These are phyloP conservation scores for Pseudocercospora cruenta DNA, from an alignment of 2,329 filamentous ascomycete genomes.

Conservation along the genomic window DNA sequence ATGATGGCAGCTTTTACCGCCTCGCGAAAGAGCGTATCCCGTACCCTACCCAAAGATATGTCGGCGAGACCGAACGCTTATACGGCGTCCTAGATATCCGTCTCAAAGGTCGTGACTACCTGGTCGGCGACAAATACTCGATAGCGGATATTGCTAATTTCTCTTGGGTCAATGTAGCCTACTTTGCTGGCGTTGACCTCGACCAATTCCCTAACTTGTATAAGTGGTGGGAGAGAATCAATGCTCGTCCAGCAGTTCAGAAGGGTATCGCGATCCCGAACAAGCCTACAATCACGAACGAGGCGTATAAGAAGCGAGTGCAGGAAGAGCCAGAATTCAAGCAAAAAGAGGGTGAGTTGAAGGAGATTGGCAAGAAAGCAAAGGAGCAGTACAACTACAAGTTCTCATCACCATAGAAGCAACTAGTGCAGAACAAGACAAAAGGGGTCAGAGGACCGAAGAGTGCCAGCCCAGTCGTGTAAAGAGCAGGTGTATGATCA, in stretches of 20 bases:
- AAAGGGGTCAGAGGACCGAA: no score
- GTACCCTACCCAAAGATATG: slow-evolving; percentile 51
- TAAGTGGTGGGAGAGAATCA: slow-evolving; percentile 50
- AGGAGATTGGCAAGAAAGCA: slow-evolving; percentile 43
- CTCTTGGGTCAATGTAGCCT: slow-evolving; percentile 48
- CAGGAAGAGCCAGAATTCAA: slow-evolving; percentile 54
- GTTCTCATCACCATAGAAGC: slow-evolving; percentile 36
- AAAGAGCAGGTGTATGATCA: not conserved
- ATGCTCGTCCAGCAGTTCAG: slow-evolving; percentile 47
- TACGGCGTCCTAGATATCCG: slow-evolving; percentile 50
- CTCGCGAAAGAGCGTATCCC: slow-evolving; percentile 49
- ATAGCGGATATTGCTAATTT: slow-evolving; percentile 53
- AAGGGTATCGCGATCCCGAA: slow-evolving; percentile 44
- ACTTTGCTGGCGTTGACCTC: slow-evolving; percentile 47
- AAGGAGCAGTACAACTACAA: slow-evolving; percentile 54
- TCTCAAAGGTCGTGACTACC: slow-evolving; percentile 46
- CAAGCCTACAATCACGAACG: slow-evolving; percentile 48
- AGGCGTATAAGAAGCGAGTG: slow-evolving; percentile 45
- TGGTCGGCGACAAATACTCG: slow-evolving; percentile 52
- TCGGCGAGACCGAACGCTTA: slow-evolving; percentile 52
- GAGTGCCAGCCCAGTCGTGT: not conserved
- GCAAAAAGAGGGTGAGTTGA: slow-evolving; percentile 48
- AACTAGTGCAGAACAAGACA: not conserved
- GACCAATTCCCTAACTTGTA: slow-evolving; percentile 48
- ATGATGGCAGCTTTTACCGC: slow-evolving; percentile 40